Evolutionary conservation across 1,139 yeast genomes (phyloP).

Genomic region (Petasospora fabianii): DNA sequence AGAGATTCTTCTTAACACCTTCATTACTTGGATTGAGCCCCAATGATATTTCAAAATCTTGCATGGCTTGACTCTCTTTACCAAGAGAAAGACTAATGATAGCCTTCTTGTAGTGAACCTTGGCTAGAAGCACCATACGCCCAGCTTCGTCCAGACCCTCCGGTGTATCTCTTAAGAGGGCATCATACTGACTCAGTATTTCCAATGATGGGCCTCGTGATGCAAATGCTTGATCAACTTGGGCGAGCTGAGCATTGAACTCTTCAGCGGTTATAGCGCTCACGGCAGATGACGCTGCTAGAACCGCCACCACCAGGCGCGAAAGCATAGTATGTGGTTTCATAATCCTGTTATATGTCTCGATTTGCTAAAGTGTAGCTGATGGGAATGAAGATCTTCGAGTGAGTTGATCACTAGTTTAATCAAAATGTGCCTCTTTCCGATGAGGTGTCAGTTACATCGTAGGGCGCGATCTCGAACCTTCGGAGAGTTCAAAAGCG

Average conservation of each 20-base stretch:
- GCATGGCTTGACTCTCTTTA: constrained; percentile 44
- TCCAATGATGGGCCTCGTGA: constrained; percentile 20
- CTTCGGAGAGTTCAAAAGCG: no score
- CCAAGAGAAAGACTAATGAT: constrained; percentile 48
- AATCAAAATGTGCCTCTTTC: no score
- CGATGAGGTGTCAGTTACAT: no score
- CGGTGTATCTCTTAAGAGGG: constrained; percentile 11
- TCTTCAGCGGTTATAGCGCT: constrained; percentile 7
- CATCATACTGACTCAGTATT: constrained; percentile 19
- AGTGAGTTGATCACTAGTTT: no score
- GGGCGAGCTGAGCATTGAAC: constrained; percentile 10
- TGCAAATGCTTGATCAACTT: constrained; percentile 12
- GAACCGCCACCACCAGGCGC: constrained; percentile 3
- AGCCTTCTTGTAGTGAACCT: constrained; percentile 50
- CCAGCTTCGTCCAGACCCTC: constrained; percentile 7
- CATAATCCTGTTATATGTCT: no score
- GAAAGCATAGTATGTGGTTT: constrained; percentile 2
- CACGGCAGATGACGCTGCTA: constrained; percentile 3
- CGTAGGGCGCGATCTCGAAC: no score
- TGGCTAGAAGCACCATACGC: constrained; percentile 21
- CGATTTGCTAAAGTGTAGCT: no score
- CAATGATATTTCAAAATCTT: constrained; percentile 44
- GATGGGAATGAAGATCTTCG: no score
- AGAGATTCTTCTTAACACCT: constrained; percentile 43
- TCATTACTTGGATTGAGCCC: constrained; percentile 34